phyloP scores from a whole-genome alignment of 208 protist genomes.

The Spironucleus salmonicida region DNA sequence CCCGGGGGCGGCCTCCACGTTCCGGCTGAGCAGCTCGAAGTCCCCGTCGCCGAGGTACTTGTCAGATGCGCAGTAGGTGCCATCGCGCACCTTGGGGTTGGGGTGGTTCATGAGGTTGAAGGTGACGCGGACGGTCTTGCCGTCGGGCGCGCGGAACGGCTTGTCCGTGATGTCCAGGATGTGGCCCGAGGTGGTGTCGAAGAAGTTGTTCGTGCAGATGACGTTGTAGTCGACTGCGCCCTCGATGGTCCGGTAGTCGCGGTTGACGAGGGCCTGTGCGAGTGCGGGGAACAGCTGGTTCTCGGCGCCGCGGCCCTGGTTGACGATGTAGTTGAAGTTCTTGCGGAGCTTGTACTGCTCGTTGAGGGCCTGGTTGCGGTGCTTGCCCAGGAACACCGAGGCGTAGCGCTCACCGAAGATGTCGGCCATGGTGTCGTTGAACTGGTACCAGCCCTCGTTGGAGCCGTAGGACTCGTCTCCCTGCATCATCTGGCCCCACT shows the following conservation, averaged over 20 bases:
- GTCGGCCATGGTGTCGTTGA: not conserved
- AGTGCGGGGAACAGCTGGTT: slow-evolving; percentile 23
- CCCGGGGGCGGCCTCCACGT: not conserved
- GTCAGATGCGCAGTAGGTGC: not conserved
- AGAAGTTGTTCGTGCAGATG: slow-evolving; percentile 24
- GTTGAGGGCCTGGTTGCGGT: not conserved
- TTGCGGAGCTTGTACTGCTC: slow-evolving; percentile 5
- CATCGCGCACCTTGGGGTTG: not conserved
- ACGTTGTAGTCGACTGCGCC: not conserved
- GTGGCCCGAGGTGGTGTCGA: slow-evolving; percentile 30
- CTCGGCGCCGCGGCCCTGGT: slow-evolving; percentile 34
- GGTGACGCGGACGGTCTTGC: not conserved
- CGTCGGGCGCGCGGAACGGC: not conserved
- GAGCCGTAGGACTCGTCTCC: slow-evolving; percentile 34
- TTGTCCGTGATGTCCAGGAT: not conserved
- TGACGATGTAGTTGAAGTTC: slow-evolving; percentile 34
- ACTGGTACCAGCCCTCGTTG: slow-evolving; percentile 33
- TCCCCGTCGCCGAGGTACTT: not conserved
- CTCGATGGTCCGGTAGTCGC: not conserved
- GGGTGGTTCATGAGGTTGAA: not conserved
- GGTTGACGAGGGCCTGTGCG: not conserved
- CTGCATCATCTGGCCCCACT: slow-evolving; percentile 27
- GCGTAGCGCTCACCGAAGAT: not conserved
- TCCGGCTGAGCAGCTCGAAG: not conserved
- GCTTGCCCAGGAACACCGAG: not conserved